These are phyloP conservation scores for Protomyces inouyei DNA, from an alignment of 1,139 yeast genomes.

Conservation along the genomic window DNA sequence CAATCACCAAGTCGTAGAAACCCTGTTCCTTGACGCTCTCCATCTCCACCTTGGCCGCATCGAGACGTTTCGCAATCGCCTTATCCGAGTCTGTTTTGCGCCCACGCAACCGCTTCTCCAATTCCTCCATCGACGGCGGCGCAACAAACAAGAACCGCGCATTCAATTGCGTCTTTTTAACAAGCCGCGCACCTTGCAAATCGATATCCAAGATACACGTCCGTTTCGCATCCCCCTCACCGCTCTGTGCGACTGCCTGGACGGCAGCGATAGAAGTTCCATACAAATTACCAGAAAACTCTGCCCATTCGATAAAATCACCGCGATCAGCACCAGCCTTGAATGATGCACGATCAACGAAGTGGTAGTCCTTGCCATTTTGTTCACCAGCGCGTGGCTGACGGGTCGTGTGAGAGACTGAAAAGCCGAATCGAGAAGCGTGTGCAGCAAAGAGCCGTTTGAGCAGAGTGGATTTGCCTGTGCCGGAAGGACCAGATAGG, in stretches of 20 bases:
- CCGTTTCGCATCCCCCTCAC: conserved; percentile 39
- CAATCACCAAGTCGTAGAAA: conserved; percentile 82
- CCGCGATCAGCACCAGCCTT: conserved; percentile 63
- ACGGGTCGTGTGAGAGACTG: conserved; percentile 87
- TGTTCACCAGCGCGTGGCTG: conserved; percentile 86
- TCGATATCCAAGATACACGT: conserved; percentile 92
- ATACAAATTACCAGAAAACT: conserved; percentile 93
- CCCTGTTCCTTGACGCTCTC: conserved; percentile 80
- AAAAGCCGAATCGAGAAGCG: conserved; percentile 86
- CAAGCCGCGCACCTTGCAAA: conserved; percentile 96
- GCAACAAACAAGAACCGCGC: conserved; percentile 84
- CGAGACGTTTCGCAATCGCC: conserved; percentile 71
- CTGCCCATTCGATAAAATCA: conserved; percentile 95
- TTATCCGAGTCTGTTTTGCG: conserved; percentile 95
- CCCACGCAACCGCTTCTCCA: conserved; percentile 66
- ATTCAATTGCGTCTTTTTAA: conserved; percentile 71
- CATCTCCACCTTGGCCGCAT: conserved; percentile 81
- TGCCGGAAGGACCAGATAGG: conserved; percentile 93
- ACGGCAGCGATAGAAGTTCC: conserved; percentile 90
- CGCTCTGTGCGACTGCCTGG: conserved; percentile 56
- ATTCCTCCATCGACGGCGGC: conserved; percentile 82
- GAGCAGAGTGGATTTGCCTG: conserved; percentile 91
- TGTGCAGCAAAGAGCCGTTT: conserved; percentile 84
- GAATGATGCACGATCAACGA: conserved; percentile 72
- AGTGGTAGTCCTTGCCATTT: conserved; percentile 85